Evolutionary conservation across 202 grass and related monocot genomes (phyloP).

Genomic region (Schoenoplectus triqueter): DNA sequence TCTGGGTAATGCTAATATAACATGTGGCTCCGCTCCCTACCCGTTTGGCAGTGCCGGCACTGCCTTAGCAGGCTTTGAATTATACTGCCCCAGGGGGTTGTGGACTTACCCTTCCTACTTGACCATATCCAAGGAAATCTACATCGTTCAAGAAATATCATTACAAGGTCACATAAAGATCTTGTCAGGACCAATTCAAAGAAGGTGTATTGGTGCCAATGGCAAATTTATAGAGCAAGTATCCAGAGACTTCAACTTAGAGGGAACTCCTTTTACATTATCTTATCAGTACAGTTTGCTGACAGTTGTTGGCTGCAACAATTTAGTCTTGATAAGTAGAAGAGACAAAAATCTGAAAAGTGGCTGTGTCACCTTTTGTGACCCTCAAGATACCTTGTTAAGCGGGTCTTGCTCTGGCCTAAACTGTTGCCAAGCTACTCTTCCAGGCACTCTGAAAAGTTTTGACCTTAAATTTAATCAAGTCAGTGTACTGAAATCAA

Average conservation of each 20-base stretch:
- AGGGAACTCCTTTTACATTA: constrained; percentile 13
- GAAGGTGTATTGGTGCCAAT: not conserved
- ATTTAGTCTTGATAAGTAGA: constrained; percentile 40
- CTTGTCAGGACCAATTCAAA: not conserved
- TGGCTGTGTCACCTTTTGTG: constrained; percentile 53
- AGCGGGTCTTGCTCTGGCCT: constrained; percentile 43
- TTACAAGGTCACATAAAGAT: constrained; percentile 27
- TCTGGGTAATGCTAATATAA: not conserved
- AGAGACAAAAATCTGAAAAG: not conserved
- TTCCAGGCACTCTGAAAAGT: constrained; percentile 32
- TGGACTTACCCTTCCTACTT: not conserved
- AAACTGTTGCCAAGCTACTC: constrained; percentile 47
- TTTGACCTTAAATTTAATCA: constrained; percentile 11
- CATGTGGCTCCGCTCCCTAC: not conserved
- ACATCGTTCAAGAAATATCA: not conserved
- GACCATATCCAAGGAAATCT: not conserved
- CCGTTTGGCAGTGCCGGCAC: not conserved
- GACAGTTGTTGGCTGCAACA: constrained; percentile 49
- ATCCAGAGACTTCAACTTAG: not conserved
- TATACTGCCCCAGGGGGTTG: not conserved
- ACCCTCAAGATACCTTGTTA: not conserved
- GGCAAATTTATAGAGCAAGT: not conserved
- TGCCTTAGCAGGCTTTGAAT: constrained; percentile 14
- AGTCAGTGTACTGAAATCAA: not conserved
- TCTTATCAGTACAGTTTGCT: constrained; percentile 27